phyloP scores from a whole-genome alignment of 225 moss, liverwort and hornwort species.

The Lunularia cruciata region DNA sequence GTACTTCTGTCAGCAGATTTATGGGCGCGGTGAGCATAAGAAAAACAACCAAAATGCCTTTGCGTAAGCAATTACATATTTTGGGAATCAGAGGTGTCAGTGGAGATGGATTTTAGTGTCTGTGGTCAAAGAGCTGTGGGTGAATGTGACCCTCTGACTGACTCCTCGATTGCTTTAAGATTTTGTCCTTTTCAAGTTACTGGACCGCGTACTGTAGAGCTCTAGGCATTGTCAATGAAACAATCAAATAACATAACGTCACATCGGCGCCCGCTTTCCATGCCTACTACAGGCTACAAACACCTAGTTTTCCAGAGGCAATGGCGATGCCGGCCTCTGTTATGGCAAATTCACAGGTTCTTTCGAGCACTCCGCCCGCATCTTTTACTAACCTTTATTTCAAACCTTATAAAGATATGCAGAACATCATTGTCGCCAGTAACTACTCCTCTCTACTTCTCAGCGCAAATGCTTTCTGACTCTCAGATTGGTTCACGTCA shows the following conservation, averaged over 20 bases:
- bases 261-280: neutral
- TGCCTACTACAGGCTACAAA: neutral
- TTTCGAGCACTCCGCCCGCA: constrained; percentile 1
- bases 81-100: constrained; percentile 1
- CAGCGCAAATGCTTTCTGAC: neutral
- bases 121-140: constrained; percentile 13
- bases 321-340: neutral
- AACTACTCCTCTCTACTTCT: neutral
- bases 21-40: constrained; percentile 1
- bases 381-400: neutral
- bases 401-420: neutral
- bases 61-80: constrained; percentile 5
- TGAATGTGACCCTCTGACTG: constrained; percentile 10
- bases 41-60: constrained; percentile 6
- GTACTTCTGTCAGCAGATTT: neutral
- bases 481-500: constrained; percentile 5
- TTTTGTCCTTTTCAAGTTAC: neutral
- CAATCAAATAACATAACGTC: constrained; percentile 7
- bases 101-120: constrained; percentile 6
- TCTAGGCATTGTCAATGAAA: neutral
- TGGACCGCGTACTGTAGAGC: neutral
- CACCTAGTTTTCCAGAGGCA: neutral
- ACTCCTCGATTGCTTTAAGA: neutral
- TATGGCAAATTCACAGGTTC: constrained; percentile 2
- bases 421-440: neutral